Evolutionary conservation across 2,329 filamentous ascomycete genomes (phyloP), one percentile per base, ranked within the genome.

Genomic region (Colletotrichum tofieldiae): DNA sequence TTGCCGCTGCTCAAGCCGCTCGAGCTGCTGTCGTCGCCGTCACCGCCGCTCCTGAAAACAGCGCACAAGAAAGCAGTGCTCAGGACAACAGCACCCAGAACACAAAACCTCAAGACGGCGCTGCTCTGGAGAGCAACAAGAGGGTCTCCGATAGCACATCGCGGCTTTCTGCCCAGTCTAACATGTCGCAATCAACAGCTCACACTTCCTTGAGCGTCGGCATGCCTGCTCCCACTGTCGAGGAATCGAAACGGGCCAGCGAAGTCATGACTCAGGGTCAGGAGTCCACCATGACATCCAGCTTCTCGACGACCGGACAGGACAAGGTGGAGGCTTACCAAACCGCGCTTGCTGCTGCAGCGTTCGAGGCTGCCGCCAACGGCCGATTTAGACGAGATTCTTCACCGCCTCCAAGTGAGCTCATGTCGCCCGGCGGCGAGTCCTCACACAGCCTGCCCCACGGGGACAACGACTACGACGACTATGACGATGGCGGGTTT

Each of bases 331-430:
- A 91, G 52, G 92, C 90, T 1, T 96, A 98, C 77, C 95, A 98
- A 78, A 93, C 93, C 64, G 94, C 95, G 1, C 86, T 98, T 5
- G 94, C 94, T 1, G 92, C 93, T 58, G 96, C 95, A 8, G 93
- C 94, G 12, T 92, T 93, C 73, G 88, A 92, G 78, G 94, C 95
- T 7, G 93, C 91, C 29, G 90, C 90, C 1, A 92, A 92, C 47
- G 94, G 94, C 3, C 92, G 93, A 68, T 96, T 97, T 76, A 86
- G 89, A 20, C 88, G 94, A 18, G 87, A 89, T 67, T 84, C 84
- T 1, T 86, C 85, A 18, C 84, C 86, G 11, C 76, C 82, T 1
- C 79, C 79, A 9, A 77, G 78, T 26, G 77, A 78, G 9, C 76
- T 75, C 20, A 73, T 75, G 49, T 76, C 77, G 52, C 75, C 75